Percentiles rank a stretch among this genome's conserved stretches.
phyloP scores from a whole-genome alignment of 2,329 filamentous ascomycete species.

The Coniochaeta pulveracea region DNA sequence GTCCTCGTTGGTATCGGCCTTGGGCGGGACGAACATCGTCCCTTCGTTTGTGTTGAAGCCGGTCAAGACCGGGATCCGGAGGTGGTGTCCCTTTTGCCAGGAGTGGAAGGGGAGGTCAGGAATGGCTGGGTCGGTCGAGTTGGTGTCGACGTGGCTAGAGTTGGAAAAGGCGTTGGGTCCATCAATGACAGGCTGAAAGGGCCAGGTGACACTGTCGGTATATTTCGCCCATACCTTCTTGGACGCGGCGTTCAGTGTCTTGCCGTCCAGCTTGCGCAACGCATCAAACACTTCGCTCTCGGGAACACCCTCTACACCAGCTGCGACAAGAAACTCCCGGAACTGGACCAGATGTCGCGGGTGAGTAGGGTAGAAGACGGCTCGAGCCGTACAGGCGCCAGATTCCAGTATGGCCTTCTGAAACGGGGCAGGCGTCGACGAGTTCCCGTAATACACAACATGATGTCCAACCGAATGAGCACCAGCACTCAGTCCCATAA shows the following conservation, averaged over 20 bases:
- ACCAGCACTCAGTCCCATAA: conserved; percentile 51
- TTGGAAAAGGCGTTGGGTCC: conserved; percentile 20
- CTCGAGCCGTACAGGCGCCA: conserved; percentile 42
- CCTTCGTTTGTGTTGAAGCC: conserved; percentile 65
- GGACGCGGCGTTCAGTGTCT: conserved; percentile 27
- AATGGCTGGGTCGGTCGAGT: conserved; percentile 31
- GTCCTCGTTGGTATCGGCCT: conserved; percentile 31
- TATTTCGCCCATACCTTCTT: conserved; percentile 30
- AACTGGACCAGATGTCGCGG: conserved; percentile 45
- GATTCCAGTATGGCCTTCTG: conserved; percentile 45
- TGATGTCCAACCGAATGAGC: conserved; percentile 61
- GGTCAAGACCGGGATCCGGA: conserved; percentile 52
- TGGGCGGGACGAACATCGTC: conserved; percentile 46
- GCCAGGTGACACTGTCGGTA: conserved; percentile 36
- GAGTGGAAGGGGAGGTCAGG: conserved; percentile 43
- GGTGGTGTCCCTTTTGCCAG: conserved; percentile 40
- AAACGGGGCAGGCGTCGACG: conserved; percentile 31
- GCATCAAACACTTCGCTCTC: conserved; percentile 36
- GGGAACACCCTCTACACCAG: conserved; percentile 33
- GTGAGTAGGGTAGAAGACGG: conserved; percentile 41
- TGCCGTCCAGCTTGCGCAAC: conserved; percentile 32
- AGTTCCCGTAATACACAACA: conserved; percentile 36
- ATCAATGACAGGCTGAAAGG: conserved; percentile 62
- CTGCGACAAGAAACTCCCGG: conserved; percentile 39
- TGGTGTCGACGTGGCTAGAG: conserved; percentile 6